These are phyloP conservation scores for Nigrospora oryzae DNA, from an alignment of 2,329 filamentous ascomycete genomes.

Conservation along the genomic window DNA sequence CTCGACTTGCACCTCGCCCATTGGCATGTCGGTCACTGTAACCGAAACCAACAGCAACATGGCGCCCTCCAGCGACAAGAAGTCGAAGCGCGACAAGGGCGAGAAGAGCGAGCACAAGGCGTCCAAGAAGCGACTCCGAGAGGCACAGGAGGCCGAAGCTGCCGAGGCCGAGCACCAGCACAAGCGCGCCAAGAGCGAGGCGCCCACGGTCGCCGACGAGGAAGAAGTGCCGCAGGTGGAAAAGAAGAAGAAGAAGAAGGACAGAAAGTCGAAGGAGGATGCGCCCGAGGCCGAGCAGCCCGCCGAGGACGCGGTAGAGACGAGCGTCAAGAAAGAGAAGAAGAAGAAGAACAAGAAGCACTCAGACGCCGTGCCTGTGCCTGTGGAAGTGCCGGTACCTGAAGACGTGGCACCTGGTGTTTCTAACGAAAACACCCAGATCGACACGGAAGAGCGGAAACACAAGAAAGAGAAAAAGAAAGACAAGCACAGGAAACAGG, in stretches of 20 bases:
- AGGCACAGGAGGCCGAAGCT: not conserved
- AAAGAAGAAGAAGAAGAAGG: conserved; percentile 21
- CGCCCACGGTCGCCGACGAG: not conserved
- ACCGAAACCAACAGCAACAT: not conserved
- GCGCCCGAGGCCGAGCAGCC: conserved; percentile 9
- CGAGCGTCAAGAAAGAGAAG: conserved; percentile 9
- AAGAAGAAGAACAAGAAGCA: conserved; percentile 4
- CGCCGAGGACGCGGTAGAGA: not conserved
- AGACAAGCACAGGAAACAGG: conserved; percentile 4
- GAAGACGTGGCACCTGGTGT: not conserved
- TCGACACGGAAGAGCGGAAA: conserved; percentile 9
- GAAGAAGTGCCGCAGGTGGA: not conserved
- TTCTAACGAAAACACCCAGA: conserved; percentile 1
- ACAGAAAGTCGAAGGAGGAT: conserved; percentile 11
- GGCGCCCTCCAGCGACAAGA: not conserved
- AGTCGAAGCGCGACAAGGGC: not conserved
- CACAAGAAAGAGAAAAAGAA: conserved; percentile 15
- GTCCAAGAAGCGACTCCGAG: conserved; percentile 1
- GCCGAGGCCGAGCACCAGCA: conserved; percentile 30
- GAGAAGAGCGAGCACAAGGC: conserved; percentile 1
- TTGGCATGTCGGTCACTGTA: not conserved
- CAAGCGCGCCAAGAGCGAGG: conserved; percentile 37
- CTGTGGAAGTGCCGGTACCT: conserved; percentile 1
- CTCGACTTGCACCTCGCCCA: not conserved
- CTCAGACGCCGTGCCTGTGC: too few species aligned